Base-by-base conservation (phyloP, 176 grass and related monocot genomes). In the Bothriochloa decipiens region DNA sequence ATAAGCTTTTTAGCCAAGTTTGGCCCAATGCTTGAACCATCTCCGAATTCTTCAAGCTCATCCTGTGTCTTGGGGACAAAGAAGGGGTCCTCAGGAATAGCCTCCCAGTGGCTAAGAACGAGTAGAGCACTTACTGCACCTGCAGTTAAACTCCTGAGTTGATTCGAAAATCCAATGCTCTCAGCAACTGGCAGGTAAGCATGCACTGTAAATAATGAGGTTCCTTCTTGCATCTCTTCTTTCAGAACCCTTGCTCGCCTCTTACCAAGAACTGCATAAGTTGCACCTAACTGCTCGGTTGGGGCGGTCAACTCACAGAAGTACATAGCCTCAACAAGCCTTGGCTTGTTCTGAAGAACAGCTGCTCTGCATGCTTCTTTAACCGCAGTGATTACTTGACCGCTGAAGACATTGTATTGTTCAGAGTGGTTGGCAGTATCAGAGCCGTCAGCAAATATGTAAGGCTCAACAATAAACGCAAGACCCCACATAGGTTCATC, bases 401-500 rank as follows among this genome's bases (percentile, higher is more conserved):
- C 92, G 43, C 87, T 90, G 71, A 98, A 91, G 62, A 90, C 90
- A 49, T 87, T 92, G 43, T 94, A 87, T 73, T 97, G 92, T 36
- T 98, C 93, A 29, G 92, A 86, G 27, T 77, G 90, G 81, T 85
- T 86, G 50, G 73, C 85, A 71, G 53, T 57, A 84, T 87, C 87
- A 57, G 91, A 80, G 60, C 77, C 73, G 10, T 95, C 91, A 32
- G 42, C 46, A 53, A 91, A 98, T 63, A 98, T 85, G 72, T 93
- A 95, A 53, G 92, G 82, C 22, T 95, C 92, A 4, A 98, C 28
- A 88, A 98, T 65, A 84, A 95, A 98, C 35, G 81, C 91, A 17
- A 98, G 83, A 65, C 95, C 92, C 95, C 95, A 95, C 91, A 95
- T 80, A 22, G 95, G 92, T 63, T 98, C 92, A 68, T 98, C 95